Evolutionary conservation across 345 rosid genomes (phyloP), one percentile per base, ranked within the genome.

Genomic region (Aurinia saxatilis): DNA sequence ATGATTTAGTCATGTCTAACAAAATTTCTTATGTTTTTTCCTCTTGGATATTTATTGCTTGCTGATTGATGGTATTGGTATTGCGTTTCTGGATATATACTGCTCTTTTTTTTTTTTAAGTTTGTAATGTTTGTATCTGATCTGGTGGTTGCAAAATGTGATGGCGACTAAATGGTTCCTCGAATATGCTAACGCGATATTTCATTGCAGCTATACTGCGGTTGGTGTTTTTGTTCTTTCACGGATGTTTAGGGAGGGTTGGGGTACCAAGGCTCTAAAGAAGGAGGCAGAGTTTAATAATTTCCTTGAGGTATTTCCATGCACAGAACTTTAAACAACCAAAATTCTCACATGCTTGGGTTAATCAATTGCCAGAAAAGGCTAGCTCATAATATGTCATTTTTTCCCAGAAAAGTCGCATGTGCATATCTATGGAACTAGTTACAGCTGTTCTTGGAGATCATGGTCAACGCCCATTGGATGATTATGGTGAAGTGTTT

Each of bases 401-500:
- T 37, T 73, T 65, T 40, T 79, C 61, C 41, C 81, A 92, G 99
- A 79, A 63, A 63, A 82, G 81, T 47, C 87, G 66, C 16, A 82
- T 85, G 83, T 89, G 88, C 79, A 79, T 92, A 78, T 92, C 99
- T 44, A 92, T 90, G 99, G 99, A 92, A 74, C 76, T 92, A 67
- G 99, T 92, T 21, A 92, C 99, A 33, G 99, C 99, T 47, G 97
- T 92, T 61, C 83, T 92, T 42, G 99, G 99, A 73, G 99, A 92
- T 75, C 99, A 92, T 69, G 99, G 99, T 36, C 97, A 92, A 57
- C 91, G 97, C 10, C 97, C 99, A 18, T 57, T 19, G 35, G 96
- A 89, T 34, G 99, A 92, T 66, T 92, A 80, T 70, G 97, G 99
- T 92, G 66, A 35, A 50, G 40, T 29, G 5, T 67, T 52, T 8